Percentiles rank a stretch among this genome's conserved stretches.
Evolutionary conservation across 768 basidiomycete genomes (phyloP).

Genomic region (Gelatoporia subvermispora): DNA sequence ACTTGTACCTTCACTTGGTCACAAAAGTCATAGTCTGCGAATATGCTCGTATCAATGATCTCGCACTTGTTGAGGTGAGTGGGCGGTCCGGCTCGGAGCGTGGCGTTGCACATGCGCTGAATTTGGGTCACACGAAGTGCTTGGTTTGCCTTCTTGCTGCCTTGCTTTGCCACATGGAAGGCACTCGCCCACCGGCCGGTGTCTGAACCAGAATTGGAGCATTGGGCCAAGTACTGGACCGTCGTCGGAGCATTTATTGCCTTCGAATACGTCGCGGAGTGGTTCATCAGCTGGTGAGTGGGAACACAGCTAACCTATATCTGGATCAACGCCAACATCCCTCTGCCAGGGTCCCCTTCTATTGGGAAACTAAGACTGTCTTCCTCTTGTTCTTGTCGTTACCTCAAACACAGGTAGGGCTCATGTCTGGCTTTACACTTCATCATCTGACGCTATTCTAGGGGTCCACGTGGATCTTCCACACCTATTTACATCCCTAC

Average conservation of each 20-base stretch:
- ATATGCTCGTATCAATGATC: conserved; percentile 45
- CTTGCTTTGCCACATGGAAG: conserved; percentile 64
- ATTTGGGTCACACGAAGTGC: conserved; percentile 37
- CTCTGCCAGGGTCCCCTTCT: conserved; percentile 61
- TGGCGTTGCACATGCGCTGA: background rate
- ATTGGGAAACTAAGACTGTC: conserved; percentile 67
- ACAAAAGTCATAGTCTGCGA: conserved; percentile 6
- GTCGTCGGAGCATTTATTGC: conserved; percentile 57
- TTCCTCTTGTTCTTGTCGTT: conserved; percentile 65
- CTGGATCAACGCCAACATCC: conserved; percentile 2
- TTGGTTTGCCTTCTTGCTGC: conserved; percentile 68
- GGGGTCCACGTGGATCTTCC: conserved; percentile 68
- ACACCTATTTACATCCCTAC: conserved; percentile 57
- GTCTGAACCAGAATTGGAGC: conserved; percentile 48
- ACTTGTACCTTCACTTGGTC: background rate
- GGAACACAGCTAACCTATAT: conserved; percentile 2
- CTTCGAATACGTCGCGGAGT: conserved; percentile 58
- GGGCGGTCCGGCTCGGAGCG: conserved; percentile 2
- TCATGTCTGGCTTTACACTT: background rate
- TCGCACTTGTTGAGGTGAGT: conserved; percentile 47
- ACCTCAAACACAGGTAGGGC: conserved; percentile 58
- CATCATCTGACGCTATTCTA: conserved; percentile 18
- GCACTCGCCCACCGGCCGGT: conserved; percentile 50
- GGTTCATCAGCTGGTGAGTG: conserved; percentile 61
- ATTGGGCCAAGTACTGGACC: conserved; percentile 60